These are phyloP conservation scores for Erodium moschatum DNA, from an alignment of 441 rosid species.

Conservation along the genomic window DNA sequence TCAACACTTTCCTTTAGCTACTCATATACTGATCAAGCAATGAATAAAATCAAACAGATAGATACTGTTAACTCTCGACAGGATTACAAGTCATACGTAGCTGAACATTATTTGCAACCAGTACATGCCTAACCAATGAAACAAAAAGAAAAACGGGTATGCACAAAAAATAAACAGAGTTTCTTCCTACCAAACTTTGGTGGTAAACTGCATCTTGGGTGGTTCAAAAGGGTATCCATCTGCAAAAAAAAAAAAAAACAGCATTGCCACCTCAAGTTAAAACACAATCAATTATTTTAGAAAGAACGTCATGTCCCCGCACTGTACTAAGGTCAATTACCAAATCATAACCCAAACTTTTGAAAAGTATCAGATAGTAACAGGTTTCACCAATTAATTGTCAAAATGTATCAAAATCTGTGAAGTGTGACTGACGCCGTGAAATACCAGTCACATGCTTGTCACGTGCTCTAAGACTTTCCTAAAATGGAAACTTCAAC, in stretches of 20 bases:
- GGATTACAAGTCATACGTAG: neutral
- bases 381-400: no score
- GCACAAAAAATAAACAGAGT: neutral
- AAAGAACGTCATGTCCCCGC: no score
- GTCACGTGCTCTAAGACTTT: no score
- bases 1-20: neutral
- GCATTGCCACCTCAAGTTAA: neutral
- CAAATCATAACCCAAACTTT: no score
- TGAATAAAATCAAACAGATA: neutral
- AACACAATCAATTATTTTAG: neutral
- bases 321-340: no score
- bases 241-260: conserved; percentile 36
- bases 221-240: conserved; percentile 99
- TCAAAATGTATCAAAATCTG: no score
- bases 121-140: neutral
- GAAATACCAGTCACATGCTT: no score
- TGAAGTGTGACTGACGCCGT: no score
- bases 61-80: neutral
- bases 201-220: conserved; percentile 90
- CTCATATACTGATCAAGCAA: neutral
- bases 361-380: no score
- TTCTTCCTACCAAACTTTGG: conserved; percentile 85
- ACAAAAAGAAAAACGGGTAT: neutral
- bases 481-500: no score
- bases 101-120: neutral